phyloP scores from a whole-genome alignment of 805 yeast genomes.

The Lachancea lanzarotensis region DNA sequence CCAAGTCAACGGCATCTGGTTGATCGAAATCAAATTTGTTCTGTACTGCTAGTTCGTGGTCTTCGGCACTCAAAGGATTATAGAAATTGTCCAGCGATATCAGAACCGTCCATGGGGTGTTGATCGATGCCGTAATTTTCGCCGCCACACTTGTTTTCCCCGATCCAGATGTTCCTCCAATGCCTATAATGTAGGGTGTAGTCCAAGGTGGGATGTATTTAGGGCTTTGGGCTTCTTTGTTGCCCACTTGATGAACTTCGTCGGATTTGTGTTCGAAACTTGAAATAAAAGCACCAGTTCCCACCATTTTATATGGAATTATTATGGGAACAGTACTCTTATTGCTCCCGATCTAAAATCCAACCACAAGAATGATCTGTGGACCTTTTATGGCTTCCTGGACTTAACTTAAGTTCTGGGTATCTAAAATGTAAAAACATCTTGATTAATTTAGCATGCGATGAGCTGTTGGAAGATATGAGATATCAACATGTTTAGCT shows the following conservation, averaged over 20 bases:
- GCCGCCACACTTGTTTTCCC: conserved; percentile 93
- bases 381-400: not conserved
- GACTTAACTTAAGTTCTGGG: not conserved
- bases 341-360: no score
- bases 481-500: not conserved
- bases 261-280: not conserved
- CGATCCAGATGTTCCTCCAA: conserved; percentile 82
- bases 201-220: conserved; percentile 79
- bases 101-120: conserved; percentile 92
- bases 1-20: conserved; percentile 81
- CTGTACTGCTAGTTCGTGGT: conserved; percentile 55
- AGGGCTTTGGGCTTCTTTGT: not conserved
- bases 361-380: no score
- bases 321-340: no score
- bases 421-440: no score
- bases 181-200: conserved; percentile 79
- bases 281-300: not conserved
- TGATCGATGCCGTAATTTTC: conserved; percentile 63
- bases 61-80: conserved; percentile 58
- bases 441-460: not conserved
- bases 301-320: not conserved
- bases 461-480: not conserved
- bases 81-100: conserved; percentile 89
- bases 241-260: conserved; percentile 1
- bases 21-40: conserved; percentile 80